phyloP scores from a whole-genome alignment of 495 filamentous ascomycete species.

The Penicillium simplicissimum region DNA sequence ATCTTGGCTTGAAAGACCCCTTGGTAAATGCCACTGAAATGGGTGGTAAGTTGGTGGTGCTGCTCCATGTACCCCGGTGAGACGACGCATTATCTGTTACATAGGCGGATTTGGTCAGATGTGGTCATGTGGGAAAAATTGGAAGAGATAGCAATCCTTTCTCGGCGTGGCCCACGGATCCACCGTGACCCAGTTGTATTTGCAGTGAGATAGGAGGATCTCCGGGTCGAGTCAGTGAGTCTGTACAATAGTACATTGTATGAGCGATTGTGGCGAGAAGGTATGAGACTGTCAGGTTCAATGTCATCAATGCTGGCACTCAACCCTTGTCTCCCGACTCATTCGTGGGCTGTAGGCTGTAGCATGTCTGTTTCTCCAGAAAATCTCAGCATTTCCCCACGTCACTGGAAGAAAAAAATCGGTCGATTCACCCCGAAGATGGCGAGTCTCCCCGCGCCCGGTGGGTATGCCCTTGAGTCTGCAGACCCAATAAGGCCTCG shows the following conservation, averaged over 20 bases:
- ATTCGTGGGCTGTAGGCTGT: not conserved
- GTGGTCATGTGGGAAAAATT: not conserved
- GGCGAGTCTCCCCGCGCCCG: not conserved
- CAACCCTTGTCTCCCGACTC: not conserved
- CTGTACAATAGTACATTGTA: too few relatives aligned
- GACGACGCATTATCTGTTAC: constrained; percentile 14
- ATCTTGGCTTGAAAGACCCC: not conserved
- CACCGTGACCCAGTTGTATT: constrained; percentile 19
- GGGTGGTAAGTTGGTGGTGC: not conserved
- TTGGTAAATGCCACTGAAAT: not conserved
- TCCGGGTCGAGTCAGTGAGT: constrained; percentile 2
- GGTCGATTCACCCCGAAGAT: constrained; percentile 17
- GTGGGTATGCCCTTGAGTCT: constrained; percentile 6
- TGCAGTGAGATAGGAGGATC: constrained; percentile 8
- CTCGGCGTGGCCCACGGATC: constrained; percentile 10
- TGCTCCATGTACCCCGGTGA: not conserved
- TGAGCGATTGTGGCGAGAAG: not conserved
- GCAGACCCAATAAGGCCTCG: constrained; percentile 5
- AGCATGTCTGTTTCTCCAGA: not conserved
- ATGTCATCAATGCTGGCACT: not conserved
- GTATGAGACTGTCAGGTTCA: not conserved
- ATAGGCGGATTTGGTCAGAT: constrained; percentile 24
- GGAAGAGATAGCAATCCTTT: constrained; percentile 13
- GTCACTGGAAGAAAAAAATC: not conserved
- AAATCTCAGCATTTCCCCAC: constrained; percentile 2